A percentile compares a stretch with the other conserved stretches of the same genome.
phyloP scores from a whole-genome alignment of 2,329 filamentous ascomycete genomes.

The Trichoderma sp. region DNA sequence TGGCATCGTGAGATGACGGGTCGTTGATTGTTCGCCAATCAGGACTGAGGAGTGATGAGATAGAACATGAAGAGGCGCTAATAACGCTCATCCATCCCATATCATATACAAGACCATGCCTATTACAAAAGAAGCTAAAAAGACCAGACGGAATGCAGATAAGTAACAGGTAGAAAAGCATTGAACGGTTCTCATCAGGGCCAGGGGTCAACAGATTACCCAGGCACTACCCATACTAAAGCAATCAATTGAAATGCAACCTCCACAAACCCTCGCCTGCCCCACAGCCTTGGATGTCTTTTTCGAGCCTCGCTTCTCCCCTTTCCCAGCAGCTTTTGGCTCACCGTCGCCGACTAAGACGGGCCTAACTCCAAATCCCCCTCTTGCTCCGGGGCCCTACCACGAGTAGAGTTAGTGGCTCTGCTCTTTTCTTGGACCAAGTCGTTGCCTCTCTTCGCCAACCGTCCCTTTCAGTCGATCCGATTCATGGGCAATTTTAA shows the following conservation, averaged over 20 bases:
- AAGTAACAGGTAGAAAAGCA: neutral
- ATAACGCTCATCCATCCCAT: neutral
- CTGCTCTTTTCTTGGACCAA: neutral
- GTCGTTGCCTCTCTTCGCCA: slow-evolving; percentile 2
- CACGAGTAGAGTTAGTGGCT: neutral
- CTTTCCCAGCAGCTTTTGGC: neutral
- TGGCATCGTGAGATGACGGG: neutral
- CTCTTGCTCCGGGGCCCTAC: slow-evolving; percentile 8
- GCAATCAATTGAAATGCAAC: neutral
- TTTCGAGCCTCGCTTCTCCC: slow-evolving; percentile 21
- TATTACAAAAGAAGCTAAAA: neutral
- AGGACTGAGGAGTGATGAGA: neutral
- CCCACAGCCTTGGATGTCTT: slow-evolving; percentile 4
- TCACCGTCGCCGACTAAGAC: neutral
- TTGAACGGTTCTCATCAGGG: neutral
- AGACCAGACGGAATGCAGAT: neutral
- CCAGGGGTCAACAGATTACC: neutral
- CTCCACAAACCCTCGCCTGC: slow-evolving; percentile 7
- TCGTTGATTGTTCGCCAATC: neutral
- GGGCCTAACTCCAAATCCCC: neutral
- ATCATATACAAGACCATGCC: neutral
- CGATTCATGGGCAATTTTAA: slow-evolving; percentile 24
- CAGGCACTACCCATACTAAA: neutral
- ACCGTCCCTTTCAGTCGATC: slow-evolving; percentile 10
- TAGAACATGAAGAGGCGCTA: neutral